Evolutionary conservation across 1,139 yeast species (phyloP).

Genomic region (Candida buenavistaensis): DNA sequence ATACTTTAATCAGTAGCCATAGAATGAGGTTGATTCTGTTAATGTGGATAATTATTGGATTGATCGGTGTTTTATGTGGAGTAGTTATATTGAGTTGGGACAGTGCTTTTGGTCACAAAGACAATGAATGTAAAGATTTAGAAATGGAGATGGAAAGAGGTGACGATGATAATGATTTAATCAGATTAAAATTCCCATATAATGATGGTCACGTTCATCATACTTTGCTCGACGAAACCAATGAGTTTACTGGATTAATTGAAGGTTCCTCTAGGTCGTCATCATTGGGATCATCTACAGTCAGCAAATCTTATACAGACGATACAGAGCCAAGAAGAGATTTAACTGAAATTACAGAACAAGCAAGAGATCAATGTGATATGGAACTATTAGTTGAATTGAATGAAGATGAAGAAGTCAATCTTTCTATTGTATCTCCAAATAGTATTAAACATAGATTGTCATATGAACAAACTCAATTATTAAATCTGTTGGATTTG

Average conservation of each 20-base stretch:
- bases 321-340: conserved; percentile 1
- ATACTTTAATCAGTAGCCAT: conserved; percentile 30
- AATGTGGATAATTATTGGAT: conserved; percentile 38
- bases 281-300: conserved; percentile 1
- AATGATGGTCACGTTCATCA: conserved; percentile 1
- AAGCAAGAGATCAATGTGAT: neutral
- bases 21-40: conserved; percentile 33
- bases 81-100: conserved; percentile 48
- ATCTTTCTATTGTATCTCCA: conserved; percentile 1
- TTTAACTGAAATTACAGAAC: neutral
- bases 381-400: conserved; percentile 5
- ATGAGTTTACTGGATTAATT: conserved; percentile 8
- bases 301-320: conserved; percentile 1
- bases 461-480: conserved; percentile 13
- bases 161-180: conserved; percentile 9
- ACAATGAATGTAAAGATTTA: conserved; percentile 2
- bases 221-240: neutral
- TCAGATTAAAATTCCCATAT: conserved; percentile 12
- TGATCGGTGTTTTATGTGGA: conserved; percentile 40
- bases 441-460: conserved; percentile 6
- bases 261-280: conserved; percentile 7
- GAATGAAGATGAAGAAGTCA: conserved; percentile 1
- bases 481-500: conserved; percentile 13
- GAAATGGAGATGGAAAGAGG: conserved; percentile 1
- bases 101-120: conserved; percentile 29